phyloP scores from a whole-genome alignment of 805 yeast genomes.

The Yamadazyma insecticola region DNA sequence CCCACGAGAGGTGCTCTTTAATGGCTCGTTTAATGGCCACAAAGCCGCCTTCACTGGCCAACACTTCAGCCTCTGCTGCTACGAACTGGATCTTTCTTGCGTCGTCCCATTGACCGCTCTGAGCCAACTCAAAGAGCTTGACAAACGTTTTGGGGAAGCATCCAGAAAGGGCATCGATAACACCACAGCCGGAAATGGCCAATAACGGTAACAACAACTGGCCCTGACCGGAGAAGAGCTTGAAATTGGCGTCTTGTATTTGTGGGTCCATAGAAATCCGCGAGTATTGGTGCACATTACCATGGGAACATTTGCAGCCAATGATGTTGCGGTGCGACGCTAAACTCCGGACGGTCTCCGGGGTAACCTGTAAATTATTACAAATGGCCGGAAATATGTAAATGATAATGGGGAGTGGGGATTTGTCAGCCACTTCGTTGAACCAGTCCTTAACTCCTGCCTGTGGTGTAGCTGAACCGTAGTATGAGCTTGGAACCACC shows the following conservation, averaged over 20 bases:
- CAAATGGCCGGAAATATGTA: constrained; percentile 30
- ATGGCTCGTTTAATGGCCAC: constrained; percentile 19
- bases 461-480: constrained; percentile 35
- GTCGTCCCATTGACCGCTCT: constrained; percentile 1
- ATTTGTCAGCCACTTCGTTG: constrained; percentile 19
- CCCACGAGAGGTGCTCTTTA: constrained; percentile 13
- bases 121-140: constrained; percentile 4
- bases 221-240: constrained; percentile 14
- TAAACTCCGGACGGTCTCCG: constrained; percentile 15
- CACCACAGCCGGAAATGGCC: constrained; percentile 9
- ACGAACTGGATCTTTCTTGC: constrained; percentile 1
- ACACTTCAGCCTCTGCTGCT: constrained; percentile 1
- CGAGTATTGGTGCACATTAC: constrained; percentile 11
- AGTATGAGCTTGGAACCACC: constrained; percentile 43
- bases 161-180: constrained; percentile 12
- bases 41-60: constrained; percentile 5
- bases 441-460: constrained; percentile 24
- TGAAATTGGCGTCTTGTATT: constrained; percentile 9
- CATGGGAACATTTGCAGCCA: constrained; percentile 21
- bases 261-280: constrained; percentile 5
- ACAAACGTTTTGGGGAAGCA: constrained; percentile 12
- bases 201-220: constrained; percentile 11
- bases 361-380: constrained; percentile 19
- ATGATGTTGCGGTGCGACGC: constrained; percentile 26
- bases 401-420: constrained; percentile 25